phyloP scores from a whole-genome alignment of 2,329 filamentous ascomycete genomes.

The Fusarium pilosicola region DNA sequence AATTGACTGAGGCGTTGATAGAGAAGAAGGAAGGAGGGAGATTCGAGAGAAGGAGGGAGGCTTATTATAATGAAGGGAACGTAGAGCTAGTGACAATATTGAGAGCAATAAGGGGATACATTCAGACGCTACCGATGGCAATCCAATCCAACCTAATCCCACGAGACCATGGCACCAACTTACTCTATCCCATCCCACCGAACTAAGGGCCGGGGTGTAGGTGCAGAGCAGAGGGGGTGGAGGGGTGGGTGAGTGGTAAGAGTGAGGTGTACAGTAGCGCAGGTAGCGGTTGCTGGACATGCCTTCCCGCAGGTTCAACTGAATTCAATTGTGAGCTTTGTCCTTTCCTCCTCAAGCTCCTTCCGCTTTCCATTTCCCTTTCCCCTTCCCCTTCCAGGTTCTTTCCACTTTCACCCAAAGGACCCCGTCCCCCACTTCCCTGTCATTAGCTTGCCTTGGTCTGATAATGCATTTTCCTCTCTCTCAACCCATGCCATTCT shows the following conservation, averaged over 20 bases:
- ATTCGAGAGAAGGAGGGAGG: conserved; percentile 26
- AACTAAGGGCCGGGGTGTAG: not conserved
- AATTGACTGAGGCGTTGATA: conserved; percentile 39
- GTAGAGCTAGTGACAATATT: conserved; percentile 24
- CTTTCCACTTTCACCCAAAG: conserved; percentile 11
- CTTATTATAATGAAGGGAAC: conserved; percentile 40
- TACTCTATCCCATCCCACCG: conserved; percentile 10
- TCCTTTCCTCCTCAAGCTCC: conserved; percentile 5
- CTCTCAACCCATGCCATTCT: conserved; percentile 16
- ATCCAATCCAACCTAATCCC: conserved; percentile 23
- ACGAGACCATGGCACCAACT: conserved; percentile 17
- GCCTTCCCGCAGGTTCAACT: conserved; percentile 5
- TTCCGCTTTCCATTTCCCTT: conserved; percentile 5
- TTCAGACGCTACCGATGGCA: conserved; percentile 14
- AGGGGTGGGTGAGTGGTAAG: not conserved
- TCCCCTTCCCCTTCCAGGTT: conserved; percentile 7
- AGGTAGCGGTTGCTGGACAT: not conserved
- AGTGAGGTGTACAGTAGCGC: not conserved
- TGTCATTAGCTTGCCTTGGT: conserved; percentile 5
- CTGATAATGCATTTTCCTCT: not conserved
- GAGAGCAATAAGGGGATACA: conserved; percentile 32
- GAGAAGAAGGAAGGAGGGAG: conserved; percentile 22
- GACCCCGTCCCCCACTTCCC: conserved; percentile 13
- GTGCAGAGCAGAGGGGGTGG: not conserved
- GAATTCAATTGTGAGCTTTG: conserved; percentile 1